phyloP scores from a whole-genome alignment of 2,329 filamentous ascomycete genomes.

The Ceratocystis cubensis region DNA sequence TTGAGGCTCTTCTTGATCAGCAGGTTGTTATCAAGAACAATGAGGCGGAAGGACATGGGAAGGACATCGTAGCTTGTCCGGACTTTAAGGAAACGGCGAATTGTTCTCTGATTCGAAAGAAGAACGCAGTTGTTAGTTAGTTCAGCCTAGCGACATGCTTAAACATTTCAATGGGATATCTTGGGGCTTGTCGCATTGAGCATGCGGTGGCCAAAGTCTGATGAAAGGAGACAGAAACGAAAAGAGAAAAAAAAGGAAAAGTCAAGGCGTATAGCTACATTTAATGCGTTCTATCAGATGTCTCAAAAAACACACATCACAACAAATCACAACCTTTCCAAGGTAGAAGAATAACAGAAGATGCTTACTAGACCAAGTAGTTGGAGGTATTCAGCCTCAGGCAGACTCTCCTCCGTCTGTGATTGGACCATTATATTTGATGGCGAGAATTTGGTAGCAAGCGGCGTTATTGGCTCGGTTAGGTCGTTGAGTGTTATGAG shows the following conservation, averaged over 20 bases:
- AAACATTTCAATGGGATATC: neutral
- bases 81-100: slow-evolving; percentile 90
- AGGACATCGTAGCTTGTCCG: slow-evolving; percentile 97
- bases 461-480: slow-evolving; percentile 28
- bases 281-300: neutral
- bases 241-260: neutral
- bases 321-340: neutral
- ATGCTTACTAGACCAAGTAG: slow-evolving; percentile 60
- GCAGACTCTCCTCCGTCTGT: slow-evolving; percentile 26
- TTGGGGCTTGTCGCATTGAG: slow-evolving; percentile 7
- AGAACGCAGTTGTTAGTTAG: slow-evolving; percentile 7
- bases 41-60: slow-evolving; percentile 87
- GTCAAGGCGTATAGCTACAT: slow-evolving; percentile 2
- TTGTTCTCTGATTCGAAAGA: slow-evolving; percentile 52
- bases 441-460: slow-evolving; percentile 33
- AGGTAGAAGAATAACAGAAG: neutral
- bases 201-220: neutral
- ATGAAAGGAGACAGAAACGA: neutral
- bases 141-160: neutral
- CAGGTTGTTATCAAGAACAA: slow-evolving; percentile 87
- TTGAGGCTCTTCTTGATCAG: slow-evolving; percentile 95
- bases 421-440: slow-evolving; percentile 12
- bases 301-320: neutral
- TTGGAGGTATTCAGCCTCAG: slow-evolving; percentile 61
- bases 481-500: slow-evolving; percentile 24